Evolutionary conservation across 1,284 basidiomycete species (phyloP), one percentile per base, ranked within the genome.

Genomic region (Xerocomus nothofagi): DNA sequence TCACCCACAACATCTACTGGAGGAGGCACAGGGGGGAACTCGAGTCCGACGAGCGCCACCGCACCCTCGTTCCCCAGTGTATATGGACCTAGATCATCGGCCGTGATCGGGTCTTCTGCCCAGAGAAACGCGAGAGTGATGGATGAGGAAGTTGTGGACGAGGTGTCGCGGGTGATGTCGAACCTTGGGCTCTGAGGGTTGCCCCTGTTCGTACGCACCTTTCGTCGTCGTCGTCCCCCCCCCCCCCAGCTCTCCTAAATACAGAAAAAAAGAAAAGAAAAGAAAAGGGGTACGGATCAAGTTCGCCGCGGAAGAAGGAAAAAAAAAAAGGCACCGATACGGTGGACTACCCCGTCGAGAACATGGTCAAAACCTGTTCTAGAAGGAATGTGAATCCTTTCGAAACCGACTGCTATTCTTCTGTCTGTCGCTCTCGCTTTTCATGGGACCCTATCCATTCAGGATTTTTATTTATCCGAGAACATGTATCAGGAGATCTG

Each of bases 1-100:
- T 89, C 88, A 1, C 88, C 87, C 6, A 88, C 85, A 29, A 86
- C 81, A 6, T 87, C 87, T n/a, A 79, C 79, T 1, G 81, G 73
- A 2, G 64, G 80, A 60, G 84, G 84, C 44, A 83, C 81, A 0
- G 81, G 80, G 18, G 83, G 77, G 2, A 84, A 84, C 50, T 86
- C 86, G 29, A 87, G 86, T 60, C 86, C 88, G 21, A 81, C 79
- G 11, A 88, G 86, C 29, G 81, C 75, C 20, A 86, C 84, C 10
- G 83, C 83, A 12, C 88, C 88, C 38, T 84, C 80, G 10, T 91
- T 91, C 73, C 89, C 88, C 9, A 90, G 87, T 58, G 88, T 91
- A 11, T 90, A 90, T 61, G 86, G 80, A 0, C 81, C 82, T 4
- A 78, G 80, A 15, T 67, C 73, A 31, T 73, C 76, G 32, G 72